Evolutionary conservation across 208 protist genomes (phyloP).

Genomic region (Trypanosomatidae sp.): DNA sequence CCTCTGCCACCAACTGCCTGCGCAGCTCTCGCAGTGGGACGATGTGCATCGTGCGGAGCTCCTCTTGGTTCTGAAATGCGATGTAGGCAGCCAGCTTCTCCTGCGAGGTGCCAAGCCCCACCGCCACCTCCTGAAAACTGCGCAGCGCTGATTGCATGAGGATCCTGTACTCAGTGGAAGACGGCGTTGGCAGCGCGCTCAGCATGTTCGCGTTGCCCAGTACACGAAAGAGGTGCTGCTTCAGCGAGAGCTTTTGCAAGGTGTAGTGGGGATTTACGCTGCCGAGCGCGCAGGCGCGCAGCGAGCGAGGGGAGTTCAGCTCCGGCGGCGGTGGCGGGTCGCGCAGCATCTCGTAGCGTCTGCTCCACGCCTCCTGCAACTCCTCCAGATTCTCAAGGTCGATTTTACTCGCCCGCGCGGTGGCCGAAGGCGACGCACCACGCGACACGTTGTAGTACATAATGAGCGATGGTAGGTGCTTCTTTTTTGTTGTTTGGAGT

Average conservation of each 20-base stretch:
- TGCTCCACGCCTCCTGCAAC: constrained; percentile 58
- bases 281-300: constrained; percentile 36
- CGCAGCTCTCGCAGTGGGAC: constrained; percentile 32
- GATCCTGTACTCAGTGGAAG: constrained; percentile 13
- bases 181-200: constrained; percentile 10
- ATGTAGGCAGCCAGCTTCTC: constrained; percentile 66
- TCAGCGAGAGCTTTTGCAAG: constrained; percentile 51
- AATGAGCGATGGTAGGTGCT: too few species aligned
- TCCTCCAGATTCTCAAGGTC: constrained; percentile 54
- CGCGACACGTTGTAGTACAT: constrained; percentile 11
- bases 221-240: constrained; percentile 47
- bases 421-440: constrained; percentile 7
- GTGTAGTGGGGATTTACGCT: constrained; percentile 25
- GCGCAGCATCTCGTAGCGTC: constrained; percentile 28
- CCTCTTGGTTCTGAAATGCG: constrained; percentile 42
- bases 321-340: constrained; percentile 36
- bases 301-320: constrained; percentile 66
- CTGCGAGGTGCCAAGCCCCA: constrained; percentile 53
- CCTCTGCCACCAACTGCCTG: constrained; percentile 29
- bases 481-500: too few species aligned
- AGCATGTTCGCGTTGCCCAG: constrained; percentile 28
- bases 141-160: constrained; percentile 42
- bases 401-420: constrained; percentile 6
- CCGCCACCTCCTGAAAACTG: constrained; percentile 39
- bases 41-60: constrained; percentile 29